phyloP scores from a whole-genome alignment of 352 stramenopile genomes.

The Globisporangium radiosum region DNA sequence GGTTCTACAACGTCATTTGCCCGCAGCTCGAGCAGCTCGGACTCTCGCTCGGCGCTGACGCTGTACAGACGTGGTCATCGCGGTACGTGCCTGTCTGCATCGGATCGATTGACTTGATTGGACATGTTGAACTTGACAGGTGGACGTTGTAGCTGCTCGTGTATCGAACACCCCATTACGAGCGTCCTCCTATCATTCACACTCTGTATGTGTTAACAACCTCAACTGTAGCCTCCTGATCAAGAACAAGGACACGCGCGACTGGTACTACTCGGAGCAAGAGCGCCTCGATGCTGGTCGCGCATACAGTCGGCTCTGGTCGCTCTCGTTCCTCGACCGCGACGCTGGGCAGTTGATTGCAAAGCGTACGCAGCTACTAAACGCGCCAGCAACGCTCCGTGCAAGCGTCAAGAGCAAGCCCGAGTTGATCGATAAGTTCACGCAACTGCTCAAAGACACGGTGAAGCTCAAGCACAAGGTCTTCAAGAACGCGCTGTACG shows the following conservation, averaged over 20 bases:
- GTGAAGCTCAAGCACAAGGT: slow-evolving; percentile 88
- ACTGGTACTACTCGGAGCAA: slow-evolving; percentile 81
- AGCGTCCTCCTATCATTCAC: no score
- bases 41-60: slow-evolving; percentile 56
- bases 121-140: neutral
- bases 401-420: slow-evolving; percentile 68
- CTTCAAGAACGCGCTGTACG: slow-evolving; percentile 72
- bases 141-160: neutral
- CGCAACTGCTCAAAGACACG: slow-evolving; percentile 75
- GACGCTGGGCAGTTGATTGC: slow-evolving; percentile 67
- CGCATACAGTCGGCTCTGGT: slow-evolving; percentile 73
- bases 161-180: neutral
- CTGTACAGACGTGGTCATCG: slow-evolving; percentile 77
- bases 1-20: slow-evolving; percentile 48
- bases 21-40: slow-evolving; percentile 62
- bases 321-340: slow-evolving; percentile 71
- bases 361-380: slow-evolving; percentile 66
- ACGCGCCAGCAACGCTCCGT: slow-evolving; percentile 59
- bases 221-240: slow-evolving; percentile 47
- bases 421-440: slow-evolving; percentile 84
- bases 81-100: slow-evolving; percentile 15
- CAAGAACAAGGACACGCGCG: slow-evolving; percentile 84
- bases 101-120: neutral
- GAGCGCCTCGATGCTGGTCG: slow-evolving; percentile 72
- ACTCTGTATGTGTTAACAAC: no score